Evolutionary conservation across 2,329 filamentous ascomycete genomes (phyloP), one percentile per base, ranked within the genome.

Genomic region (Ascochyta lentis): DNA sequence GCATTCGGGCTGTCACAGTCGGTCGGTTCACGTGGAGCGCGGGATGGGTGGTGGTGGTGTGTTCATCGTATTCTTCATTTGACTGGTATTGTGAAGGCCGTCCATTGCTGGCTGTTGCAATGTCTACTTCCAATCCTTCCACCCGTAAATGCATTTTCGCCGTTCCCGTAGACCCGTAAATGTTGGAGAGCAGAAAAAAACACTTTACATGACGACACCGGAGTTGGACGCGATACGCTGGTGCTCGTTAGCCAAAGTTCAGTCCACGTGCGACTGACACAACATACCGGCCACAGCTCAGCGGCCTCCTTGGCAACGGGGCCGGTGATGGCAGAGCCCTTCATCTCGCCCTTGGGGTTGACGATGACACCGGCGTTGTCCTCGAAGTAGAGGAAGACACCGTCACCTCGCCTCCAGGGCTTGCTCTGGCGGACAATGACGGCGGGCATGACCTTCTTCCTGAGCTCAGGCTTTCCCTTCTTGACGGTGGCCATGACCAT

Each of bases 341-440:
- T 99, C 95, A 99, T 99, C 86, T 99, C 95, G 84, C 95, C 95
- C 91, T 99, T 99, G 83, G 94, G 92, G 87, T 99, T 99, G 86
- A 99, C 95, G 78, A 99, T 99, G 77, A 99, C 95, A 89, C 95
- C 95, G 80, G 95, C 95, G 83, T 99, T 99, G 84, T 99, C 96
- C 91, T 99, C 95, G 78, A 99, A 99, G 88, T 99, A 99, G 74
- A 99, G 89, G 88, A 92, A 99, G 77, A 98, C 91, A 83, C 95
- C 96, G 81, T 99, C 95, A 73, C 91, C 90, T 81, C 95, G 89
- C 87, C 95, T 93, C 95, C 95, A 99, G 76, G 95, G 95, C 89
- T 99, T 99, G 85, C 90, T 91, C 86, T 98, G 95, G 81, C 95
- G 87, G 80, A 98, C 94, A 78, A 99, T 95, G 79, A 99, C 94